These are phyloP conservation scores for Coemansia reversa DNA, from an alignment of 192 early-diverging fungal genomes.

Conservation along the genomic window DNA sequence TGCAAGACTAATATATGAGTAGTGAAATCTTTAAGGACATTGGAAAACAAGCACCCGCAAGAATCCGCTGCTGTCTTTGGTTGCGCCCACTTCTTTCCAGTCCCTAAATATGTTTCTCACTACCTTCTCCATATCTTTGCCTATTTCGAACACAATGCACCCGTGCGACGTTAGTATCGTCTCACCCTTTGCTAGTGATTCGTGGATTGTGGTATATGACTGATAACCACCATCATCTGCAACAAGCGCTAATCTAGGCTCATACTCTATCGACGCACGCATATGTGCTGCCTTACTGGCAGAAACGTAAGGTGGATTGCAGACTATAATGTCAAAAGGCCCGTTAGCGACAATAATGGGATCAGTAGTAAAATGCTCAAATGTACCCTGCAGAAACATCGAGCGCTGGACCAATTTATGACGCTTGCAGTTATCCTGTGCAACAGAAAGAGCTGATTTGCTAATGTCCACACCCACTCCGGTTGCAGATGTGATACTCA, in stretches of 20 bases:
- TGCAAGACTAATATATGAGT: too few species aligned
- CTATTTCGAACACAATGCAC: constrained; percentile 58
- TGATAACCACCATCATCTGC: constrained; percentile 64
- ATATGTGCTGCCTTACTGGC: constrained; percentile 29
- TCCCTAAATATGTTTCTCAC: constrained; percentile 57
- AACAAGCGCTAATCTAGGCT: constrained; percentile 66
- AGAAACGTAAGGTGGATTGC: constrained; percentile 75
- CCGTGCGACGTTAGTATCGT: constrained; percentile 31
- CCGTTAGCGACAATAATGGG: constrained; percentile 9
- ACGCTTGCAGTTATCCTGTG: constrained; percentile 48
- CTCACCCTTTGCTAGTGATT: constrained; percentile 27
- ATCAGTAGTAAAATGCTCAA: constrained; percentile 46
- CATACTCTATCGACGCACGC: constrained; percentile 51
- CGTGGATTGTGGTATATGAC: constrained; percentile 55
- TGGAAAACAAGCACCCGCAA: constrained; percentile 62
- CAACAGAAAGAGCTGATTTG: constrained; percentile 54
- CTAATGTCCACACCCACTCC: constrained; percentile 74
- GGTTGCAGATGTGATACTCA: constrained; percentile 13
- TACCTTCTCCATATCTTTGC: constrained; percentile 59
- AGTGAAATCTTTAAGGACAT: background rate
- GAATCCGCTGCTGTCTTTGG: constrained; percentile 57
- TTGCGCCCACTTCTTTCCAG: constrained; percentile 35
- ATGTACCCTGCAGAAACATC: constrained; percentile 40
- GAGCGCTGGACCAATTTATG: constrained; percentile 40
- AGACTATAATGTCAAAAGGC: constrained; percentile 63